Base-by-base conservation (phyloP, 1,284 basidiomycete genomes). In the Ganoderma multipileum region DNA sequence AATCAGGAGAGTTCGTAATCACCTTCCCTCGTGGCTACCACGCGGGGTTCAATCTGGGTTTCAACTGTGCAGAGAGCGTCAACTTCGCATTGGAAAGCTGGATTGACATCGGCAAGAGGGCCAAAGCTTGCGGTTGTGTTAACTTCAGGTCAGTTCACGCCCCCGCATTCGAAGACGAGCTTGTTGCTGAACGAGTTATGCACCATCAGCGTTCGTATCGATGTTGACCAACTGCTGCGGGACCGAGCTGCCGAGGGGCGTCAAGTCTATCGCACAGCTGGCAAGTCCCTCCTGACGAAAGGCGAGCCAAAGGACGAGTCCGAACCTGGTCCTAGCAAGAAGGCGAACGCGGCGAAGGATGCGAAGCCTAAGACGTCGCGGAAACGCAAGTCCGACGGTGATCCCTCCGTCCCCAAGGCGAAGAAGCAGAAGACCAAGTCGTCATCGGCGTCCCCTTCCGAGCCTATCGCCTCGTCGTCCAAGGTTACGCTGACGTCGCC, bases 81-180 rank as follows among this genome's bases (percentile, higher is more conserved):
- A 99, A 99, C 80, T 99, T 99, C 80, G 98, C 98, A 0, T 85
- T 99, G 33, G 95, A 98, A 26, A 94, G 92, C 68, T 99, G 97
- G 97, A 81, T 99, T 11, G 95, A 97, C 63, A 82, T 97, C 28
- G 97, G 96, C 4, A 85, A 91, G 69, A 89, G 87, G 71, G 96
- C 94, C 0, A 92, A 93, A 75, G 90, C 87, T 1, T 98, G 96
- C 77, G 83, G 90, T 71, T 98, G 96, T 76, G 87, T 97, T 41
- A 83, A 84, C 61, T 94, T 95, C 78, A 95, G 94, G 95, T 94
- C 75, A 55, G 84, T 76, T 63, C 16, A 14, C 20, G 16, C 9
- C 28, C 5, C 16, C 3, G 12, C 11, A 23, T 9, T 23, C 11
- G 39, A 23, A 3, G 47, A 26, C 14, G 23, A 39, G n/a, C 1